These are phyloP conservation scores for Hypomyces rosellus DNA, from an alignment of 2,329 filamentous ascomycete genomes.

Conservation along the genomic window DNA sequence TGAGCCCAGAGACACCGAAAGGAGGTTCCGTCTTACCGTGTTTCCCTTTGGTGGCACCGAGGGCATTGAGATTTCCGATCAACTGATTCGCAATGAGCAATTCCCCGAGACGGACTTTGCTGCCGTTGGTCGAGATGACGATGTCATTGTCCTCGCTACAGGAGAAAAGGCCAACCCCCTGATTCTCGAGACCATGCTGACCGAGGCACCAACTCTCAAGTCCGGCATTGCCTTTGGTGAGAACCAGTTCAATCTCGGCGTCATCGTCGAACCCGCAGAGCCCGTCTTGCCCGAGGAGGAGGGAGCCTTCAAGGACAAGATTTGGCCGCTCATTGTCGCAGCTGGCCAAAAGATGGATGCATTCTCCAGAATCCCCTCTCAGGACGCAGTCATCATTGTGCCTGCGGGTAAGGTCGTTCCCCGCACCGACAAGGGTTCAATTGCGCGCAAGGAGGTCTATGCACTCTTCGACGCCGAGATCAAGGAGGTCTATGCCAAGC, in stretches of 20 bases:
- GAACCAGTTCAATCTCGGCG: conserved; percentile 17
- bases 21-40: conserved; percentile 20
- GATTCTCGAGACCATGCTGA: conserved; percentile 17
- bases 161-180: conserved; percentile 20
- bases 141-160: conserved; percentile 20
- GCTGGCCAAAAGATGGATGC: conserved; percentile 16
- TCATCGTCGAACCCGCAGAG: conserved; percentile 17
- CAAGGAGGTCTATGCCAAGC: conserved; percentile 12
- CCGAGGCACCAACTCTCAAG: conserved; percentile 13
- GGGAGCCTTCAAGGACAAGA: conserved; percentile 11
- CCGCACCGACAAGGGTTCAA: conserved; percentile 20
- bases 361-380: conserved; percentile 15
- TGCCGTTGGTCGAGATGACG: conserved; percentile 28
- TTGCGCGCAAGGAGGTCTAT: conserved; percentile 17
- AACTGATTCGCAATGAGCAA: conserved; percentile 23
- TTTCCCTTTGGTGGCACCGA: conserved; percentile 22
- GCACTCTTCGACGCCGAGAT: conserved; percentile 16
- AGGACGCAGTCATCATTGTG: conserved; percentile 16
- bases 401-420: conserved; percentile 11
- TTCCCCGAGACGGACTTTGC: conserved; percentile 19
- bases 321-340: conserved; percentile 15
- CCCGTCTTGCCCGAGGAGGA: conserved; percentile 1
- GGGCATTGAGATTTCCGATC: conserved; percentile 26
- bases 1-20: conserved; percentile 13
- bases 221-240: conserved; percentile 17